A percentile compares a stretch with the other conserved stretches of the same genome.
Evolutionary conservation across 164 flowering plant genomes (phyloP).

Genomic region (Magnolia sinica): DNA sequence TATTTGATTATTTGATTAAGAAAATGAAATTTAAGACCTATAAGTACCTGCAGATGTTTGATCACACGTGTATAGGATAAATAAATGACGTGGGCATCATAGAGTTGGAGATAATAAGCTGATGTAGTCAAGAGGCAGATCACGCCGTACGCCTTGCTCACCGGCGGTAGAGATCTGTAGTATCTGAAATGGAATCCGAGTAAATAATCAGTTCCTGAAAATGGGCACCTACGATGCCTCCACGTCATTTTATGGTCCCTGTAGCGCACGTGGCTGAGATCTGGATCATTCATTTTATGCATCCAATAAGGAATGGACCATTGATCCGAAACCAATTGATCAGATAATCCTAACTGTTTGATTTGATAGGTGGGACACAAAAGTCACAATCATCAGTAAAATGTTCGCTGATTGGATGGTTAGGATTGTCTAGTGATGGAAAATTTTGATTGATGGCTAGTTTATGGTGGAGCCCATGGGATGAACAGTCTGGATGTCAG

Average conservation of each 20-base stretch:
- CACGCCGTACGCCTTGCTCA: constrained; percentile 49
- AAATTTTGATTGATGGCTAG: neutral
- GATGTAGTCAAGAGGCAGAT: constrained; percentile 44
- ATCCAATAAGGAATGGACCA: neutral
- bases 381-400: too few species aligned
- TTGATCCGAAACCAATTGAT: neutral
- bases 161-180: constrained; percentile 52
- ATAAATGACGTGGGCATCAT: constrained; percentile 5
- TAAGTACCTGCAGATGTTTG: constrained; percentile 39
- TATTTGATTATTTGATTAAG: neutral
- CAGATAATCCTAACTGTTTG: neutral
- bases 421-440: too few species aligned
- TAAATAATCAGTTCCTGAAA: neutral
- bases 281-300: neutral
- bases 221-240: neutral
- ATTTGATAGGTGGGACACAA: too few species aligned
- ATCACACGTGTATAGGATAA: constrained; percentile 31
- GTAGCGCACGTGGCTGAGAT: neutral
- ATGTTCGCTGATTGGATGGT: too few species aligned
- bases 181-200: constrained; percentile 26
- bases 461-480: neutral
- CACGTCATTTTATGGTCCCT: neutral
- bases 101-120: constrained; percentile 34
- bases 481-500: neutral
- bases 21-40: neutral